Evolutionary conservation across 129 eudicot species (phyloP), one percentile per base, ranked within the genome.

Genomic region (Silybum marianum): DNA sequence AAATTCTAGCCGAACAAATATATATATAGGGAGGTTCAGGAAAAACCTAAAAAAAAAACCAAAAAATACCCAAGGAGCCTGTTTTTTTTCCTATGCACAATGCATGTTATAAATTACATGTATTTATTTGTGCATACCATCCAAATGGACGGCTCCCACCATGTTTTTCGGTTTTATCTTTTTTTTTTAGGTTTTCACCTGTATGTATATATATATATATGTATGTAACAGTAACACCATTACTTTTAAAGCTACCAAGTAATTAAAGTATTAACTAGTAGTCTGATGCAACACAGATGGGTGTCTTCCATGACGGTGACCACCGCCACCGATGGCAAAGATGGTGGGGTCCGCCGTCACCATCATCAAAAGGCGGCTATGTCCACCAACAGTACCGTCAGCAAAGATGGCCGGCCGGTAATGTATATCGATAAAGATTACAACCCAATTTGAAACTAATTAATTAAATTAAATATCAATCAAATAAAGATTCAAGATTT

Each of bases 301-400:
- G n/a, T 18, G 22, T 58, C 23, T n/a, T n/a, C 21, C 66, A 23
- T 12, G 60, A 48, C 60, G 67, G 67, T n/a, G 67, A 7, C 67
- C 26, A 65, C 26, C 69, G 69, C 24, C 69, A 19, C 69, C 25
- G 24, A 63, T 22, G 25, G 11, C 24, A 21, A 62, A 62, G 2
- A 62, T 62, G 69, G 69, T 65, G 28, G 26, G 69, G 1, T 4
- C 28, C 28, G 16, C 36, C 71, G 39, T 39, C 71, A 42, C 60
- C 81, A 39, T 71, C 77, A 60, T 48, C 81, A 36, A 80, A 80
- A 32, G 21, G 21, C 34, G 25, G 26, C 19, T 6, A 9, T 36
- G 24, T 0, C 25, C 75, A 16, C 28, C 58, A 21, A 25, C 28
- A 38, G 9, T 38, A 34, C 25, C 51, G 24, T 42, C 77, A 16